Evolutionary conservation across 2,329 filamentous ascomycete species (phyloP).

Genomic region (Xylariaceae sp.): DNA sequence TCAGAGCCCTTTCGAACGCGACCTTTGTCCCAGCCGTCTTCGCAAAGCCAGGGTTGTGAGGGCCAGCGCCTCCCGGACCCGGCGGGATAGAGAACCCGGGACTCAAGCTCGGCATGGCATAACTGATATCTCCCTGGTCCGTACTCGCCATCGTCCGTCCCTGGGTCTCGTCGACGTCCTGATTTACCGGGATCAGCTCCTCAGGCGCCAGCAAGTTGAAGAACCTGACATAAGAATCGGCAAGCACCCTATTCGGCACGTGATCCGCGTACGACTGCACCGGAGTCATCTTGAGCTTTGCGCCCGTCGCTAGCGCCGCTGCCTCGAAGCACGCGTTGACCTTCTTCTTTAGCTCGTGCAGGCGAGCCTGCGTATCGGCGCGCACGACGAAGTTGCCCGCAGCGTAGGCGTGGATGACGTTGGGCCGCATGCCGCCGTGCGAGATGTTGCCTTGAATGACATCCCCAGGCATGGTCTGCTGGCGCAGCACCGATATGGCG

Average conservation of each 20-base stretch:
- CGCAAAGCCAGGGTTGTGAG: constrained; percentile 51
- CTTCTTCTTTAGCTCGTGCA: constrained; percentile 35
- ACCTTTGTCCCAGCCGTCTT: constrained; percentile 43
- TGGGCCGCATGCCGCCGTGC: constrained; percentile 48
- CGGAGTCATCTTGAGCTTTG: constrained; percentile 38
- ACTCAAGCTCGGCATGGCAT: constrained; percentile 52
- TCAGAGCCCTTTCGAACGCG: constrained; percentile 41
- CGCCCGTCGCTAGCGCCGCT: constrained; percentile 46
- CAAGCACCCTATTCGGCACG: constrained; percentile 49
- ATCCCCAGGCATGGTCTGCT: constrained; percentile 50
- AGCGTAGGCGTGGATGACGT: constrained; percentile 49
- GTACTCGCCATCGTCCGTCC: constrained; percentile 49
- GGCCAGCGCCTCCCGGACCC: constrained; percentile 38
- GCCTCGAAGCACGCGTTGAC: constrained; percentile 44
- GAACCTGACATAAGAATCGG: constrained; percentile 37
- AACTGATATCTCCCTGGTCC: constrained; percentile 56
- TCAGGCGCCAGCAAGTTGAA: constrained; percentile 37
- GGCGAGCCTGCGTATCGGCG: constrained; percentile 30
- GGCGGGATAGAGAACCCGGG: constrained; percentile 48
- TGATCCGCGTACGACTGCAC: constrained; percentile 48
- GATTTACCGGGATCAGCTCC: constrained; percentile 29
- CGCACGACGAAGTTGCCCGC: constrained; percentile 29
- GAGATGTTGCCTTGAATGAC: constrained; percentile 49
- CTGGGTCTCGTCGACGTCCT: constrained; percentile 36
- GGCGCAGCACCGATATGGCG: constrained; percentile 46